A percentile compares a stretch with the other conserved stretches of the same genome.
phyloP scores from a whole-genome alignment of 345 rosid species.

The Eutrema heterophyllum region DNA sequence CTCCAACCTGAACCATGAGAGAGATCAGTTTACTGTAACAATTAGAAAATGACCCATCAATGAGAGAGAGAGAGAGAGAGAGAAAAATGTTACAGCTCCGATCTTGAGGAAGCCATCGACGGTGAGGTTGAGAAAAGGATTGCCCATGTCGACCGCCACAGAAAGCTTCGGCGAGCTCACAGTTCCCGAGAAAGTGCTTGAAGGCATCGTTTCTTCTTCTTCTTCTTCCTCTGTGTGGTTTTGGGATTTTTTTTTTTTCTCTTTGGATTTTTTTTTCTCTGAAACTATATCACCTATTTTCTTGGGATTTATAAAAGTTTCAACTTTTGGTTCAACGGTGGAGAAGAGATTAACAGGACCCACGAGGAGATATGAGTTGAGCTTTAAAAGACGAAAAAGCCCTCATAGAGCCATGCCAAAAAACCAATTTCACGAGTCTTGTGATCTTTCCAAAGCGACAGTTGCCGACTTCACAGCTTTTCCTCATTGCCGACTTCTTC shows the following conservation, averaged over 20 bases:
- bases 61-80: neutral
- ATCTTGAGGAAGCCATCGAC: constrained; percentile 85
- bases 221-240: neutral
- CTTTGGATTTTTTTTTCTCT: neutral
- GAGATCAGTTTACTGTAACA: neutral
- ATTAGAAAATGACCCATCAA: neutral
- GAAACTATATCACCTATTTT: constrained; percentile 1
- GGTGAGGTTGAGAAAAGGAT: constrained; percentile 64
- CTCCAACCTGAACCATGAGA: constrained; percentile 56
- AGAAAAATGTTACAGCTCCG: constrained; percentile 47
- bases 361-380: constrained; percentile 8
- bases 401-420: constrained; percentile 16
- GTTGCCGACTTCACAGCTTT: constrained; percentile 11
- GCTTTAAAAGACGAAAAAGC: neutral
- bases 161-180: constrained; percentile 59
- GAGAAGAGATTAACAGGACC: constrained; percentile 25
- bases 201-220: constrained; percentile 48
- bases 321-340: constrained; percentile 15
- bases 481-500: constrained; percentile 11
- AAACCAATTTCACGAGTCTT: constrained; percentile 8
- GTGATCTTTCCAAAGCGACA: constrained; percentile 10
- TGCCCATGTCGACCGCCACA: constrained; percentile 65
- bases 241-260: neutral
- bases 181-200: constrained; percentile 48
- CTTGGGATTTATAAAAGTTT: constrained; percentile 16